phyloP scores from a whole-genome alignment of 163 green algal species.

The Botryococcus braunii region DNA sequence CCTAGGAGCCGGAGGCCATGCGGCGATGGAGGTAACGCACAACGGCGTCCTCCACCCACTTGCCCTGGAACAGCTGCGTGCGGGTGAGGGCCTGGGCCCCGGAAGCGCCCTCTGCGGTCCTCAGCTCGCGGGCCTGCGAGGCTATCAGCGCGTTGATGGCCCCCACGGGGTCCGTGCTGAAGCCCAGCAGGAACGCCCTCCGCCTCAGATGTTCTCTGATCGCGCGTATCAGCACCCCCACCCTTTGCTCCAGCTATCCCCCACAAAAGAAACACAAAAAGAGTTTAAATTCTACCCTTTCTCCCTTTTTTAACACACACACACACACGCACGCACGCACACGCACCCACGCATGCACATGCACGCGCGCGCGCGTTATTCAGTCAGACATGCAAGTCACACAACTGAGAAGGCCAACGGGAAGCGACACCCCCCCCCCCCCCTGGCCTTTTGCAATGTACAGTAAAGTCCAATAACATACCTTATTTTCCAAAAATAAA shows the following conservation, averaged over 20 bases:
- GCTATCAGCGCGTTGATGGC: conserved; percentile 48
- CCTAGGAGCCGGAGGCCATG: background rate
- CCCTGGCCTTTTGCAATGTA: no score
- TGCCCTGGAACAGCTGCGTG: conserved; percentile 31
- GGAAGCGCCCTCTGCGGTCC: background rate
- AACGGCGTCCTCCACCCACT: conserved; percentile 50
- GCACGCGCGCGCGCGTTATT: no score
- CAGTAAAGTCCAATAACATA: no score
- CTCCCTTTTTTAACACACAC: no score
- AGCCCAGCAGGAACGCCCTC: conserved; percentile 48
- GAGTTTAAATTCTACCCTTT: no score
- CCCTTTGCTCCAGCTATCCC: conserved; percentile 17
- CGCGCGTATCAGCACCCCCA: conserved; percentile 16
- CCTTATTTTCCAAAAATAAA: no score
- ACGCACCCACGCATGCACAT: no score
- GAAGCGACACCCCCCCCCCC: no score
- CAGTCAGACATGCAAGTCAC: no score
- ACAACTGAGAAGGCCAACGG: no score
- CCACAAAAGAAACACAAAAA: background rate
- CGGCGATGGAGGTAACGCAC: conserved; percentile 13
- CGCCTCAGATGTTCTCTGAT: conserved; percentile 40
- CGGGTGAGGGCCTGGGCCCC: conserved; percentile 7
- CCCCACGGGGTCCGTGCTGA: conserved; percentile 45
- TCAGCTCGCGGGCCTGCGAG: conserved; percentile 14
- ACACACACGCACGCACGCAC: no score